Base-by-base conservation (phyloP, 2,329 filamentous ascomycete species). In the Fusarium armeniacum region DNA sequence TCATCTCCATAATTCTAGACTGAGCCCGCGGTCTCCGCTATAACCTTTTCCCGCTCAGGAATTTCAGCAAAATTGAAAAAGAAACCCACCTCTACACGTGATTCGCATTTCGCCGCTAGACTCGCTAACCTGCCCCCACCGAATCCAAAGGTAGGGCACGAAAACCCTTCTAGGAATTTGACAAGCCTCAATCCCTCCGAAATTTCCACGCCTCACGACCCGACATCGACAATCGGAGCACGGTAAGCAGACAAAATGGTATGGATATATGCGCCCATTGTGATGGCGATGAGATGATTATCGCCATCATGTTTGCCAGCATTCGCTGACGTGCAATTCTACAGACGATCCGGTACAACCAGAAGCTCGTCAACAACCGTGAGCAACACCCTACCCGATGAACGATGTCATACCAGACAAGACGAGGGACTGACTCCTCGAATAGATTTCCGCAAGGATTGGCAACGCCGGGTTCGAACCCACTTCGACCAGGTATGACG, bases 291-390 rank as follows among this genome's bases (percentile, higher is more conserved):
- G 22, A 56, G 67, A 45, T 67, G 57, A 46, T 55, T 44, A 67
- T 70, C 53, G 58, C 59, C 33, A 63, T 73, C 65, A 35, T 62
- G 13, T 46, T 53, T 38, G n/a, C 55, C 41, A 53, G 36, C 54
- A 58, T 57, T 61, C 79, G 69, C 78, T 78, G 61, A 78, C 64
- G 52, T 73, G 76, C 70, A 76, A 75, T 66, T 58, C 73, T 57
- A 69, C 75, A 91, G 94, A 93, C 95, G 89, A 97, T 98, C 93
- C 97, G 97, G 91, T 94, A 98, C 92, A 98, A 98, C 89, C 94
- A 98, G 89, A 92, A 95, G 89, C 91, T 98, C 85, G 91, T 92
- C 83, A 92, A 95, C 90, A 97, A 97, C 90, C 94, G 91, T 93
- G 87, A 87, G 91, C 80, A 30, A 78, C 70, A 75, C 71, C 59